A percentile compares a stretch with the other conserved stretches of the same genome.
These are phyloP conservation scores for Euclidium syriacum DNA, from an alignment of 345 rosid species.

Conservation along the genomic window DNA sequence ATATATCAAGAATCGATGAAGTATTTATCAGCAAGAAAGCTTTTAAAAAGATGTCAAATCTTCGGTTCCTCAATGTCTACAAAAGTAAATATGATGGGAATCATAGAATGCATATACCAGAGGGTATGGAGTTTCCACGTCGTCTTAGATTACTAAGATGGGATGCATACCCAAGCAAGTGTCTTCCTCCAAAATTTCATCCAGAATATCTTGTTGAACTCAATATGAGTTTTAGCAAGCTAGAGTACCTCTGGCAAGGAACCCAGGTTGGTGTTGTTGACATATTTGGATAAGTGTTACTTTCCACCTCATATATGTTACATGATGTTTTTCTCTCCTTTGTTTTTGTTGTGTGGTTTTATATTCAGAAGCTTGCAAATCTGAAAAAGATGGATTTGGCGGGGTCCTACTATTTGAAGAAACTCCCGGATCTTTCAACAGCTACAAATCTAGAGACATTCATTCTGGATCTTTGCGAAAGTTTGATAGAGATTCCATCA, in stretches of 20 bases:
- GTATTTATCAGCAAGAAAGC: background rate
- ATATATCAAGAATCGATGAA: background rate
- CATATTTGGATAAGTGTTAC: background rate
- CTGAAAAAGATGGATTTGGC: constrained; percentile 9
- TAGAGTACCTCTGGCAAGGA: constrained; percentile 28
- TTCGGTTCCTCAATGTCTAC: constrained; percentile 15
- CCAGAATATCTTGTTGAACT: constrained; percentile 15
- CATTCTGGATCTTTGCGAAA: background rate
- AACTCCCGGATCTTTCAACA: constrained; percentile 18
- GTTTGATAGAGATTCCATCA: background rate
- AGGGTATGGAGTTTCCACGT: background rate
- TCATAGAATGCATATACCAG: background rate
- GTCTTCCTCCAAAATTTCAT: constrained; percentile 6
- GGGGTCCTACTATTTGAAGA: background rate
- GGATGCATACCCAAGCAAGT: constrained; percentile 16
- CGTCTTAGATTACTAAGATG: constrained; percentile 16
- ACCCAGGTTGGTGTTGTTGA: constrained; percentile 9
- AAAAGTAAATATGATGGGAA: background rate
- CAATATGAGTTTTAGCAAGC: background rate
- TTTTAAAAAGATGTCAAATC: constrained; percentile 22
- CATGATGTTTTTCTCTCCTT: background rate
- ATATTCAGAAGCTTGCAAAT: background rate
- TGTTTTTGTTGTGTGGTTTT: background rate
- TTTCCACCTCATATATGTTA: background rate
- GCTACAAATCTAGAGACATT: constrained; percentile 15